Percentiles rank a stretch among this genome's conserved stretches.
Evolutionary conservation across 1,284 basidiomycete genomes (phyloP).

Genomic region (Singerocomus rubriflavus): DNA sequence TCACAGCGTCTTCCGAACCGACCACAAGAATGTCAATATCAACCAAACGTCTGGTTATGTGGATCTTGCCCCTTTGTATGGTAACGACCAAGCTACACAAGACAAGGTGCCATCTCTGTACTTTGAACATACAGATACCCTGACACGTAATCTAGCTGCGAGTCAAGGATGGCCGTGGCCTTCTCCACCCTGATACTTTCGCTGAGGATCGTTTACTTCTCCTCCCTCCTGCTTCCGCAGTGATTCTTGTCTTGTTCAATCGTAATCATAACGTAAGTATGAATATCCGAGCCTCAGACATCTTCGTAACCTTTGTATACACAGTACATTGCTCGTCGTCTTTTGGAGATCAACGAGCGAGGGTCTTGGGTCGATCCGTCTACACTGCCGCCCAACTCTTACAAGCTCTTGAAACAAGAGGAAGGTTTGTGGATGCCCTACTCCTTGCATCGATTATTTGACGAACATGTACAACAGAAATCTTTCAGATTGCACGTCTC

Average conservation of each 20-base stretch:
- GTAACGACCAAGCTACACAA: conserved; percentile 61
- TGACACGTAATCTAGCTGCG: conserved; percentile 35
- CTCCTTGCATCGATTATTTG: not conserved
- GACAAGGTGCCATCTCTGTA: conserved; percentile 41
- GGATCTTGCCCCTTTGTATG: conserved; percentile 80
- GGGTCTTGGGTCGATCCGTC: conserved; percentile 54
- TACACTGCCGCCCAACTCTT: conserved; percentile 34
- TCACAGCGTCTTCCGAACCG: conserved; percentile 76
- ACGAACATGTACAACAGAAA: conserved; percentile 37
- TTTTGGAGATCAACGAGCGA: conserved; percentile 78
- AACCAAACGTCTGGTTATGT: conserved; percentile 89
- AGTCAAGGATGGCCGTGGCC: conserved; percentile 60
- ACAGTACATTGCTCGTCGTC: conserved; percentile 75
- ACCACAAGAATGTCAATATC: conserved; percentile 60
- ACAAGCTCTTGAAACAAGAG: conserved; percentile 57
- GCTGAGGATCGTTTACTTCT: conserved; percentile 77
- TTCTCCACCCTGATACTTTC: conserved; percentile 68
- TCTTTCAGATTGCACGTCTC: conserved; percentile 77
- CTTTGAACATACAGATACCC: not conserved
- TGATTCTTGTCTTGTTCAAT: conserved; percentile 74
- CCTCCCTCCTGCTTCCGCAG: conserved; percentile 74
- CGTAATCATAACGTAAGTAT: conserved; percentile 78
- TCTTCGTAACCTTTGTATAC: not conserved
- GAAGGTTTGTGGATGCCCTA: conserved; percentile 36
- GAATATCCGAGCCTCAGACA: not conserved